Percentiles rank a stretch among this genome's conserved stretches.
Evolutionary conservation across 371 early-diverging fungal genomes (phyloP).

Genomic region (Circinella minor): DNA sequence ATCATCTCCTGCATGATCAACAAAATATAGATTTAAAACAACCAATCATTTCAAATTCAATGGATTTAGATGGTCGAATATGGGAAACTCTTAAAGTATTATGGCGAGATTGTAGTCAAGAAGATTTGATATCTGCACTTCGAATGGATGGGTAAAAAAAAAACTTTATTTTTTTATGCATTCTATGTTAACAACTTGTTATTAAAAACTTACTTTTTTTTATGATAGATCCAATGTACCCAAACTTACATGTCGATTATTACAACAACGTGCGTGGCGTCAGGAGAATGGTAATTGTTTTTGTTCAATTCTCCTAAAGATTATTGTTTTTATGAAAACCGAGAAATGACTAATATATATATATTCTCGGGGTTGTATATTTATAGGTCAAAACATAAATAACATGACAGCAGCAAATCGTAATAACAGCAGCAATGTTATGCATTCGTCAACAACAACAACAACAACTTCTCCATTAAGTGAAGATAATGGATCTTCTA

Average conservation of each 20-base stretch:
- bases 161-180: background rate
- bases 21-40: conserved; percentile 12
- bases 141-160: conserved; percentile 27
- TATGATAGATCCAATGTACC: conserved; percentile 38
- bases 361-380: background rate
- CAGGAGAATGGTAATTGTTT: conserved; percentile 13
- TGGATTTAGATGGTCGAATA: conserved; percentile 40
- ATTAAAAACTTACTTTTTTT: background rate
- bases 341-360: no score
- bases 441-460: no score
- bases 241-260: conserved; percentile 45
- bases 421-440: no score
- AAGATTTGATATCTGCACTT: conserved; percentile 27
- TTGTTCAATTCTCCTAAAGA: no score
- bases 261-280: conserved; percentile 37
- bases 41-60: conserved; percentile 26
- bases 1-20: conserved; percentile 28
- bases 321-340: no score
- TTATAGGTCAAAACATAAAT: no score
- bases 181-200: background rate
- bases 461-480: background rate
- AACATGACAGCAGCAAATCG: no score
- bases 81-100: conserved; percentile 46
- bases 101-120: conserved; percentile 32
- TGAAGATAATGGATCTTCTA: conserved; percentile 22